Conservation (phyloP, 106 monocot species). For the Dendrobium nobile region DNA sequence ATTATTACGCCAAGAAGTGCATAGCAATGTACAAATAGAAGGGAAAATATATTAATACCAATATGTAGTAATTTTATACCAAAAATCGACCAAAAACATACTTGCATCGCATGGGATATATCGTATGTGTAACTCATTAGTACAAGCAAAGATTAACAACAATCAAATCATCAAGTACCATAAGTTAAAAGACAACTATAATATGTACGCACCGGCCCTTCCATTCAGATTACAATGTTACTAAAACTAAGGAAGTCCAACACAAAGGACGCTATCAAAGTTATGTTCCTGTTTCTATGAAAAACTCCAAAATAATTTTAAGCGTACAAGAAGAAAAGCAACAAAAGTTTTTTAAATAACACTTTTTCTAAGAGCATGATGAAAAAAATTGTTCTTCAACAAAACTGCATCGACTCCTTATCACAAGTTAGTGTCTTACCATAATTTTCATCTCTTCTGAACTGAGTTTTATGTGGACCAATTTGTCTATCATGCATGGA, state of each 20-base stretch:
- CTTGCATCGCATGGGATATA: neutral
- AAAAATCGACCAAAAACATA: neutral
- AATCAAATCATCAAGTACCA: neutral
- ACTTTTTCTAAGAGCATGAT: neutral
- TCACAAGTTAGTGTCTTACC: conserved; percentile 67
- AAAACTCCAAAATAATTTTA: too few relatives aligned
- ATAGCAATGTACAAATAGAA: too few relatives aligned
- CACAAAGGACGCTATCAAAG: neutral
- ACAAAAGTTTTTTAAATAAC: neutral
- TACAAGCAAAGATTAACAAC: neutral
- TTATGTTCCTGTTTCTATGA: too few relatives aligned
- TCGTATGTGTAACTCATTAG: neutral
- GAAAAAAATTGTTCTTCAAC: neutral
- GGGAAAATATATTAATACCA: neutral
- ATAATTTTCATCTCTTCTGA: conserved; percentile 85
- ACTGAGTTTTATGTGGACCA: conserved; percentile 91
- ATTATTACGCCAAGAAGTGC: too few relatives aligned
- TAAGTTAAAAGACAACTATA: neutral
- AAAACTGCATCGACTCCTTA: conserved; percentile 15
- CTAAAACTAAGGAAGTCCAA: neutral
- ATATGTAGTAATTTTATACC: neutral
- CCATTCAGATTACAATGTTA: neutral
- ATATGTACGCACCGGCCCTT: neutral
- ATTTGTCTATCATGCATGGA: conserved; percentile 92
- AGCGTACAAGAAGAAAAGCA: too few relatives aligned